Evolutionary conservation across 768 basidiomycete genomes (phyloP), one percentile per base, ranked within the genome.

Genomic region (Amanita polypyramis): DNA sequence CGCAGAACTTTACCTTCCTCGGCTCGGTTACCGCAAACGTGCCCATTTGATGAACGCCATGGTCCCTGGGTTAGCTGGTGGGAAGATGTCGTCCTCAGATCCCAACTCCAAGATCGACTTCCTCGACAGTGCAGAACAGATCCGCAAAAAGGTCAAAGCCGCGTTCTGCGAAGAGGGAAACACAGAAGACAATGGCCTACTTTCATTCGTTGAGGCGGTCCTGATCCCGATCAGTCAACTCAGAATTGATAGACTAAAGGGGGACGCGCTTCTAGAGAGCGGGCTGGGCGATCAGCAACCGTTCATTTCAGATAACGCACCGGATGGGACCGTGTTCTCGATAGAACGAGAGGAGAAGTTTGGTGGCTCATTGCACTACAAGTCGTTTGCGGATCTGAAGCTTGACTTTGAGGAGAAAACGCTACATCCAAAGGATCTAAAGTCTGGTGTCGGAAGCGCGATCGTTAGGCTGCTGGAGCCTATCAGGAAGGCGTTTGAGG

Each of bases 71-170:
- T 74, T 96, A 29, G 82, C 82, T 36, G 94, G 94, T 27, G 89
- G 91, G 14, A 99, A 99, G 62, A 98, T 99, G 96, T 96, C 93
- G 12, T 85, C 93, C 1, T 98, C 95, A 1, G 95, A 98, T 56
- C 92, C 92, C 25, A 90, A 96, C 62, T 93, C 88, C 53, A 99
- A 99, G 66, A 95, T 98, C 62, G 96, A 99, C 69, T 90, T 98
- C 65, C 80, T 99, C 52, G 95, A 98, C 64, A 62, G 80, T 3
- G 82, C 93, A 0, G 85, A 88, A 23, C 76, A 71, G 35, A 77
- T 97, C 42, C 82, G 85, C 58, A 82, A 80, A 65, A 98, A 97
- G 71, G 79, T 98, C 65, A 91, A 87, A 64, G 70, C 72, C 19
- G 94, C 96, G 1, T 92, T 95, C 62, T 98, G 94, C 63, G 92